Evolutionary conservation across 2,329 filamentous ascomycete species (phyloP).

Genomic region (Colletotrichum sansevieriae): DNA sequence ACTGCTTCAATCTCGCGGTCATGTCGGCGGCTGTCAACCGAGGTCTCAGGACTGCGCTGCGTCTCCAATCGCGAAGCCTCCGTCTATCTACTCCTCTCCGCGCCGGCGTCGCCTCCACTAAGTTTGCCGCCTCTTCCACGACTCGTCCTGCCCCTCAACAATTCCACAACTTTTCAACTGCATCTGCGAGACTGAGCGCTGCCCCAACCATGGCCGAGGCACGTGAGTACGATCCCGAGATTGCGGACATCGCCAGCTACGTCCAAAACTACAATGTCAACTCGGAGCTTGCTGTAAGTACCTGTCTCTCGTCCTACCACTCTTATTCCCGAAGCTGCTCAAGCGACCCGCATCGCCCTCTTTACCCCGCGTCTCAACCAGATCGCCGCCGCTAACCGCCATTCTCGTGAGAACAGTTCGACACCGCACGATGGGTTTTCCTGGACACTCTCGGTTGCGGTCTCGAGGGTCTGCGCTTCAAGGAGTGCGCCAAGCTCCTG

Average conservation of each 20-base stretch:
- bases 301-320: constrained; percentile 1
- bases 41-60: constrained; percentile 66
- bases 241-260: constrained; percentile 94
- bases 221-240: constrained; percentile 87
- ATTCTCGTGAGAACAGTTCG: constrained; percentile 70
- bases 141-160: constrained; percentile 52
- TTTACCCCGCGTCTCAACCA: constrained; percentile 42
- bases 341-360: constrained; percentile 9
- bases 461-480: constrained; percentile 94
- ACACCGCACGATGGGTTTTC: constrained; percentile 96
- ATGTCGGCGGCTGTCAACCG: constrained; percentile 68
- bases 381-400: constrained; percentile 48
- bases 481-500: constrained; percentile 94
- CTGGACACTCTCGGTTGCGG: constrained; percentile 97
- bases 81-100: constrained; percentile 53
- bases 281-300: constrained; percentile 90
- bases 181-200: constrained; percentile 60
- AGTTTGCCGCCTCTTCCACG: constrained; percentile 48
- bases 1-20: constrained; percentile 34
- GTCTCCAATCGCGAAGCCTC: constrained; percentile 57
- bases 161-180: constrained; percentile 63
- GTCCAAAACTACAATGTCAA: constrained; percentile 92
- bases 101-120: constrained; percentile 52
- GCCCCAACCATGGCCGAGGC: constrained; percentile 64
- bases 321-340: not conserved